A percentile compares a stretch with the other conserved stretches of the same genome.
These are phyloP conservation scores for Ceratocystis eucalypticola DNA, from an alignment of 2,329 filamentous ascomycete genomes.

Conservation along the genomic window DNA sequence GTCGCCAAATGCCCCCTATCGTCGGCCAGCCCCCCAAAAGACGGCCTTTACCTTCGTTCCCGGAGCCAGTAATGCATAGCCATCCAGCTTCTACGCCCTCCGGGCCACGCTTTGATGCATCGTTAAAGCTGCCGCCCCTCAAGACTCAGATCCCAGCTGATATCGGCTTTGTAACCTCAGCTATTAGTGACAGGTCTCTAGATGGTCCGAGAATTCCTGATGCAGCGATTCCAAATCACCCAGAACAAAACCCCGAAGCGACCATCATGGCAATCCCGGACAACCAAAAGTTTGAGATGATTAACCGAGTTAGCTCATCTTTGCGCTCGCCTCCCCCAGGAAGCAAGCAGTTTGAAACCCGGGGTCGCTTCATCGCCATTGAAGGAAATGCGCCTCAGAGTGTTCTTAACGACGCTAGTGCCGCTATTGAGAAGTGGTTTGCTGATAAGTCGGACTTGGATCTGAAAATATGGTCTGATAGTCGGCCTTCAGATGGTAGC, in stretches of 20 bases:
- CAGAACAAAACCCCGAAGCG: constrained; percentile 26
- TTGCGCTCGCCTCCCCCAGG: constrained; percentile 32
- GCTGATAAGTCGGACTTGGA: constrained; percentile 29
- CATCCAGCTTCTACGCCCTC: background rate
- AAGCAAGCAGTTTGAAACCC: constrained; percentile 29
- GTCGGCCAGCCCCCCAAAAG: background rate
- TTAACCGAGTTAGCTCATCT: constrained; percentile 63
- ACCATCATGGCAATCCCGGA: constrained; percentile 66
- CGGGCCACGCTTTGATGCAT: constrained; percentile 33
- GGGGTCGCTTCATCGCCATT: constrained; percentile 72
- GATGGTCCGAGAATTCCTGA: constrained; percentile 3
- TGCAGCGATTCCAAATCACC: background rate
- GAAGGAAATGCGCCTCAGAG: constrained; percentile 55
- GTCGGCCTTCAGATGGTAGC: constrained; percentile 18
- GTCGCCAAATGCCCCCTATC: background rate
- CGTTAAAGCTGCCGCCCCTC: constrained; percentile 40
- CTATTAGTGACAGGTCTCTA: constrained; percentile 11
- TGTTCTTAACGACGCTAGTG: constrained; percentile 43
- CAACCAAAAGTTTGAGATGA: constrained; percentile 59
- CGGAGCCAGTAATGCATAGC: background rate
- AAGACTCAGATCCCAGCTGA: constrained; percentile 31
- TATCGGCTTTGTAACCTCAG: constrained; percentile 11
- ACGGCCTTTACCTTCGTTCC: constrained; percentile 6
- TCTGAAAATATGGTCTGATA: constrained; percentile 34
- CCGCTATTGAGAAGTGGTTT: constrained; percentile 52